A percentile compares a stretch with the other conserved stretches of the same genome.
Evolutionary conservation across 768 basidiomycete species (phyloP).

Genomic region (Mrakia blollopis): DNA sequence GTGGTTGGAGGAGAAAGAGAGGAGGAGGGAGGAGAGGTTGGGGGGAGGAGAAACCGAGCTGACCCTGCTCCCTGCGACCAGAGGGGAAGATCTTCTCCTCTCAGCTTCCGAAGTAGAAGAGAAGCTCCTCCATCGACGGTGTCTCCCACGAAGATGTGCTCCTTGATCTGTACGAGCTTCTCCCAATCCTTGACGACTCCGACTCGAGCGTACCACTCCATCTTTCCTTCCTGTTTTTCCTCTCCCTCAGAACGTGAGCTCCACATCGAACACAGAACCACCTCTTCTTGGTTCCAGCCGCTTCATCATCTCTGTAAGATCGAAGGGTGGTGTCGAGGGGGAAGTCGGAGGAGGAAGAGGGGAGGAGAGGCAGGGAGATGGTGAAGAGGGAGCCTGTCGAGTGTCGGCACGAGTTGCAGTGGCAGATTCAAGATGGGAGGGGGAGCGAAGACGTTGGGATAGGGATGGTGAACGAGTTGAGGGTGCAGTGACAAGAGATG

Average conservation of each 20-base stretch:
- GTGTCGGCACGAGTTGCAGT: not conserved
- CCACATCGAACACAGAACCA: not conserved
- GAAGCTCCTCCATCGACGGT: not conserved
- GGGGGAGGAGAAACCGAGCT: not conserved
- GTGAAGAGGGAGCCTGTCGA: not conserved
- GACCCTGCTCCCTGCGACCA: not conserved
- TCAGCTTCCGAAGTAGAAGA: not conserved
- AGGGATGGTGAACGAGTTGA: not conserved
- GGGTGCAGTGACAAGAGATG: not conserved
- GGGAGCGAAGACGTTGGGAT: not conserved
- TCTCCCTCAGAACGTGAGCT: not conserved
- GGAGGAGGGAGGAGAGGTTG: not conserved
- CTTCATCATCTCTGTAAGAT: not conserved
- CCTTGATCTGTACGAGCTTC: not conserved
- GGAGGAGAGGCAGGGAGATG: not conserved
- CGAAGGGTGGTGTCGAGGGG: not conserved
- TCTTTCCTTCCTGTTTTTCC: not conserved
- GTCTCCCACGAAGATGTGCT: not conserved
- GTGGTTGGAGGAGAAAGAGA: not conserved
- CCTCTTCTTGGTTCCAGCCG: not conserved
- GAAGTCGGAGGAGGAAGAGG: not conserved
- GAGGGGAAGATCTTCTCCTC: not conserved
- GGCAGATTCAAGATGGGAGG: not conserved
- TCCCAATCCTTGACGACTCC: not conserved
- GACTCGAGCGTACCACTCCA: not conserved